phyloP scores from a whole-genome alignment of 1,284 basidiomycete genomes.

The Athelia sp. region DNA sequence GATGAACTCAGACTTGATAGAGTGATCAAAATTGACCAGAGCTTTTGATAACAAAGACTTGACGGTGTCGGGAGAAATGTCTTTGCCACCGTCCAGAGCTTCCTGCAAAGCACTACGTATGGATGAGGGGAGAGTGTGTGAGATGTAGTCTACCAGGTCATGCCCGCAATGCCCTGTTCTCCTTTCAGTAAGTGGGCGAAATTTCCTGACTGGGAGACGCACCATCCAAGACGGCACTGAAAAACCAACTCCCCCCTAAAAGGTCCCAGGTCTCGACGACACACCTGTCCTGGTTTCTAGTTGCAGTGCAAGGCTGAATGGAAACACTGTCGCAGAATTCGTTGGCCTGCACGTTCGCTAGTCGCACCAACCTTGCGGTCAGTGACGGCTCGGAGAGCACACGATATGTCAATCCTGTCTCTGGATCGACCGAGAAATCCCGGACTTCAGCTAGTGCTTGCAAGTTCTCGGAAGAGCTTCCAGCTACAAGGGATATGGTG shows the following conservation, averaged over 20 bases:
- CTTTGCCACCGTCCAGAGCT: conserved; percentile 26
- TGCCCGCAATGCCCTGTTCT: conserved; percentile 55
- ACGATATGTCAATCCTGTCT: conserved; percentile 52
- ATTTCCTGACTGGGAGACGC: conserved; percentile 7
- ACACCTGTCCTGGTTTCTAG: conserved; percentile 53
- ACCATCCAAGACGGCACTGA: conserved; percentile 63
- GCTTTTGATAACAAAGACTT: conserved; percentile 36
- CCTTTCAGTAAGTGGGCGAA: neutral
- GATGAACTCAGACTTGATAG: conserved; percentile 40
- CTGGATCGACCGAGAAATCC: conserved; percentile 56
- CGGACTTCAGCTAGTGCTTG: conserved; percentile 47
- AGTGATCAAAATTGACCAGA: conserved; percentile 35
- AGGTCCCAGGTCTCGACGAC: conserved; percentile 49
- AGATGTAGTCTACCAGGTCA: conserved; percentile 50
- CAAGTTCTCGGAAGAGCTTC: conserved; percentile 41
- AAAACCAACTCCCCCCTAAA: conserved; percentile 50
- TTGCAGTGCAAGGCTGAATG: conserved; percentile 56
- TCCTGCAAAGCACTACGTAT: conserved; percentile 37
- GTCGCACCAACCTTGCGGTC: conserved; percentile 38
- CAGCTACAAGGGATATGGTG: conserved; percentile 35
- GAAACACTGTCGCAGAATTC: conserved; percentile 43
- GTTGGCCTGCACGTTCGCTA: conserved; percentile 30
- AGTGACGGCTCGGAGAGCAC: conserved; percentile 42
- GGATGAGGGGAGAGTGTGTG: conserved; percentile 37
- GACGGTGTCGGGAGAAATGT: conserved; percentile 32